Base-by-base conservation (phyloP, 1,284 basidiomycete genomes). In the Malassezia japonica region DNA sequence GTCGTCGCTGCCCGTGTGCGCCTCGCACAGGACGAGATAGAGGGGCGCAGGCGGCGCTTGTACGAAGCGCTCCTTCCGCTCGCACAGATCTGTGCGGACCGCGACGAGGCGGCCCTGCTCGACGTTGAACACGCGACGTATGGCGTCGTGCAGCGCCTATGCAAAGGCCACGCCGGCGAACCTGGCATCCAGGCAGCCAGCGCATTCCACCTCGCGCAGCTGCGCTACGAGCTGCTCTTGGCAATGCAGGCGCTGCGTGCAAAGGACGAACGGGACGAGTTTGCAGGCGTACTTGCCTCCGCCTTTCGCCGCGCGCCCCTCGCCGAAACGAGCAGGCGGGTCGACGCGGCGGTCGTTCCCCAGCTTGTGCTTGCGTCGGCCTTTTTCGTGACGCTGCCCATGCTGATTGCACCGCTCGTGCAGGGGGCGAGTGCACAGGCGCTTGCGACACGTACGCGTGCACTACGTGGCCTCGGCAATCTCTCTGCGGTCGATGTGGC, bases 1-100 rank as follows among this genome's bases (percentile, higher is more conserved):
- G 78, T 84, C n/a, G 86, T 96, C 48, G 90, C 85, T 16, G 84
- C 89, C 1, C 81, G 82, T 36, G 78, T 96, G 33, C 80, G 86
- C 3, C 48, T 55, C 7, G 55, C 50, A 24, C 57, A 67, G 31
- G 35, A 59, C 29, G 50, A 51, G 23, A 16, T 39, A 2, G 21
- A 16, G 18, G n/a, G 8, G 0, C 32, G 32, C 4, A n/a, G n/a
- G n/a, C 32, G 32, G 15, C 32, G 32, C 6, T n/a, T 6, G 15
- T 4, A 13, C 15, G 6, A 21, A 8, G 16, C 28, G 27, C 6
- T 41, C 18, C 28, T 9, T 6, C 15, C 44, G 10, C 27, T 52
- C 40, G 18, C 40, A 9, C 12, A 27, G 4, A 7, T 36, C 3
- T 23, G 31, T 13, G 28, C 27, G 29, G 15, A 31, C 1, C 16